A percentile compares a stretch with the other conserved stretches of the same genome.
phyloP scores from a whole-genome alignment of 2,329 filamentous ascomycete genomes.

The Cercospora sp. region DNA sequence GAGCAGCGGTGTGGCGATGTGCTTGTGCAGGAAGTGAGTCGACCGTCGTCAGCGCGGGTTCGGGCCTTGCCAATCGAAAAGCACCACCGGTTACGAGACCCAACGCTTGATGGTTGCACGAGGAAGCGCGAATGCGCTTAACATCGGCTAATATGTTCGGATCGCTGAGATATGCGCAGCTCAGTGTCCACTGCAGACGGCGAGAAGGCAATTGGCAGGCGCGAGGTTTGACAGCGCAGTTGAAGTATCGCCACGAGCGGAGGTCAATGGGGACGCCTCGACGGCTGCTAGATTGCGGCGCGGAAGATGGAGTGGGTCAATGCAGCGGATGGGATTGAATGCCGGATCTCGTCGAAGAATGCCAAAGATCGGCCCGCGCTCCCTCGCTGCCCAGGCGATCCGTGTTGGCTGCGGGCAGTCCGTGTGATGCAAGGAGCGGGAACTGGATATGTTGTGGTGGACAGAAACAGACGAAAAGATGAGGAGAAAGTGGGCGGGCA shows the following conservation, averaged over 20 bases:
- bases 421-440: conserved; percentile 20
- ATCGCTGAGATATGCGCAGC: background rate
- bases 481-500: conserved; percentile 27
- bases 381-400: background rate
- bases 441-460: conserved; percentile 12
- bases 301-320: conserved; percentile 19
- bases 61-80: background rate
- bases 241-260: conserved; percentile 1
- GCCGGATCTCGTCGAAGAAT: conserved; percentile 14
- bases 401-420: background rate
- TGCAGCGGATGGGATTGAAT: background rate
- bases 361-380: conserved; percentile 8
- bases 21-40: conserved; percentile 11
- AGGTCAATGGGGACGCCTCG: background rate
- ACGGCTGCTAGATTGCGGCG: conserved; percentile 22
- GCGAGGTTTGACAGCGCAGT: background rate
- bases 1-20: conserved; percentile 1
- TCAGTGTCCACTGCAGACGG: background rate
- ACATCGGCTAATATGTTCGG: conserved; percentile 20
- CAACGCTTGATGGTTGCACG: conserved; percentile 15
- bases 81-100: background rate
- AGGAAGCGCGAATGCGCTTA: conserved; percentile 18
- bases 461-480: conserved; percentile 14
- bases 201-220: background rate
- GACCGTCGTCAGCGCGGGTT: conserved; percentile 7